Conservation (phyloP, 768 basidiomycete genomes). For the Lactarius tabidus region DNA sequence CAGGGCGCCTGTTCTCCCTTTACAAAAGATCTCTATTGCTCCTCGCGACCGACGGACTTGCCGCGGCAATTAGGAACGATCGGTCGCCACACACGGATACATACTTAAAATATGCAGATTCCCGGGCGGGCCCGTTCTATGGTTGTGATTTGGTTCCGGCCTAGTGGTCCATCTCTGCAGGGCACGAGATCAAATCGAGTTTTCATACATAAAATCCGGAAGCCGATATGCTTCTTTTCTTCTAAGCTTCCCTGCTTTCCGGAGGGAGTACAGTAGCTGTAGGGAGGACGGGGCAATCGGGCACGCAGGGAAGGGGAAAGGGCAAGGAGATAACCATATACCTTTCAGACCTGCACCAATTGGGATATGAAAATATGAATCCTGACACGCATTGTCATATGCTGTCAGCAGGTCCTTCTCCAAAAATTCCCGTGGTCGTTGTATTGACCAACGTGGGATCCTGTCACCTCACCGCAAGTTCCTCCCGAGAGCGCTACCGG, state of each 20-base stretch:
- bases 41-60: slow-evolving; percentile 25
- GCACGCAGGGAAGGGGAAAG: neutral
- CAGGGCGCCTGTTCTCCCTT: slow-evolving; percentile 3
- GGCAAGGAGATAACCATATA: neutral
- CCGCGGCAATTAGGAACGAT: slow-evolving; percentile 27
- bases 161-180: neutral
- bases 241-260: slow-evolving; percentile 22
- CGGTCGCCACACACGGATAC: slow-evolving; percentile 13
- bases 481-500: slow-evolving; percentile 9
- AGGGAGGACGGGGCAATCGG: neutral
- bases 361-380: neutral
- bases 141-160: slow-evolving; percentile 15
- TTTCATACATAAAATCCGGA: slow-evolving; percentile 12
- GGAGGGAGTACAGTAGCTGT: neutral
- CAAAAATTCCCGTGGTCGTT: slow-evolving; percentile 11
- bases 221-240: slow-evolving; percentile 11
- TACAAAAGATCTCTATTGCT: neutral
- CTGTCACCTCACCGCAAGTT: slow-evolving; percentile 4
- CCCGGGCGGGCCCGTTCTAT: slow-evolving; percentile 20
- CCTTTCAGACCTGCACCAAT: neutral
- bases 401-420: neutral
- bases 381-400: slow-evolving; percentile 2
- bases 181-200: slow-evolving; percentile 5
- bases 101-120: slow-evolving; percentile 23
- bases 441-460: slow-evolving; percentile 4